Evolutionary conservation across 345 rosid species (phyloP), one percentile per base, ranked within the genome.

Genomic region (Fremontodendron californicum): DNA sequence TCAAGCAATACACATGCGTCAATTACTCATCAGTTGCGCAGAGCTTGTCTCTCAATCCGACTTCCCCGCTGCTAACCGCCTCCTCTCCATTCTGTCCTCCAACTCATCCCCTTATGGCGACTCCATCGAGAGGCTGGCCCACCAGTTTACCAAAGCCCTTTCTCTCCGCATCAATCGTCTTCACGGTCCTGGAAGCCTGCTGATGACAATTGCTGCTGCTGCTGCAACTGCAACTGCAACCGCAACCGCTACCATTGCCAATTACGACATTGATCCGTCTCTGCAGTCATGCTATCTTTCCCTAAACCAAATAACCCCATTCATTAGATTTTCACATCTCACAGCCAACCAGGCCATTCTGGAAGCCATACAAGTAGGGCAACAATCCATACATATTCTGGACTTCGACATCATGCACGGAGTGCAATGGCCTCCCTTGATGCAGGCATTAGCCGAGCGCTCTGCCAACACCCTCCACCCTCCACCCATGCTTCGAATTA

Each of bases 321-420:
- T 90, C 82, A 84, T 93, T 37, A 78, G 98, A 49, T 96, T 96
- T 78, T 84, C 93, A 70, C 99, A 96, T 84, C 86, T 96, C 45
- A 93, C 98, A 15, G 99, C 99, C 2, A 96, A 93, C 68, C 99
- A 96, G 64, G 98, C 97, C 19, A 96, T 96, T 23, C 82, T 96
- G 12, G 99, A 96, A 75, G 93, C 94, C 9, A 81, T 89, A 42
- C 86, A 86, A 70, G 65, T 71, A 69, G 92, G 87, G 64, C 91
- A 87, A 61, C 85, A 85, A 66, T 81, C 86, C 12, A 80, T 92
- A 61, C 99, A 96, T 84, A 92, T 96, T 77, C 83, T 96, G 1
- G 99, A 96, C 78, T 91, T 96, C 67, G 97, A 96, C 80, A 93
- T 93, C 80, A 93, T 94, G 88, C 98, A 96, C 81, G 99, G 99